phyloP scores from a whole-genome alignment of 768 basidiomycete genomes.

The Kockovaella imperatae region DNA sequence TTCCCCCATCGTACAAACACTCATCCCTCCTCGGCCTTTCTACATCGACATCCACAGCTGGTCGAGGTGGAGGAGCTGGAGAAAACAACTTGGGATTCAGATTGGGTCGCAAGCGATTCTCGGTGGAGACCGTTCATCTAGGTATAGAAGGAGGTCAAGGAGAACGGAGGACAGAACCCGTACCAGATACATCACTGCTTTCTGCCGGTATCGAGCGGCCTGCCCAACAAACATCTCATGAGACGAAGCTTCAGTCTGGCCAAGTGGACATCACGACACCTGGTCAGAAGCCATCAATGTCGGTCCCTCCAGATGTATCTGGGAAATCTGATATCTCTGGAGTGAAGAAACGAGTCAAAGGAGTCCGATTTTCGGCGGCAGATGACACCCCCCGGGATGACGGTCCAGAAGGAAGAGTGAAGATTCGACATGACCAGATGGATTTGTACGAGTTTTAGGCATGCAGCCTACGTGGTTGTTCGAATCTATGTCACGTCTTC shows the following conservation, averaged over 20 bases:
- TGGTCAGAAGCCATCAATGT: too few relatives aligned
- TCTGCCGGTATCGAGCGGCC: too few relatives aligned
- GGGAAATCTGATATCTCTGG: too few relatives aligned
- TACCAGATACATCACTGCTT: constrained; percentile 15
- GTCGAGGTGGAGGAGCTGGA: constrained; percentile 54
- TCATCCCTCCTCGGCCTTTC: constrained; percentile 70
- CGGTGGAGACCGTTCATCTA: constrained; percentile 80
- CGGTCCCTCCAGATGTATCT: too few relatives aligned
- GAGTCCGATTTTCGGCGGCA: too few relatives aligned
- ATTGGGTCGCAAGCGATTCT: constrained; percentile 74
- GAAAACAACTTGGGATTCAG: constrained; percentile 96
- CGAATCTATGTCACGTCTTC: neutral
- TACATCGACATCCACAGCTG: constrained; percentile 47
- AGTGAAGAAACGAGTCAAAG: too few relatives aligned
- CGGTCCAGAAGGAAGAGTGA: constrained; percentile 5
- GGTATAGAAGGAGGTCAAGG: constrained; percentile 47
- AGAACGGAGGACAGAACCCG: constrained; percentile 40
- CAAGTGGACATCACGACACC: too few relatives aligned
- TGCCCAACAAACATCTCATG: too few relatives aligned
- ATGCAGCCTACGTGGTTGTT: neutral
- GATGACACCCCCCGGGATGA: constrained; percentile 18
- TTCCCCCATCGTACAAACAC: constrained; percentile 70
- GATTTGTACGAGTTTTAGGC: constrained; percentile 45
- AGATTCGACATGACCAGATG: constrained; percentile 38
- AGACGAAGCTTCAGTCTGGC: too few relatives aligned